A percentile compares a stretch with the other conserved stretches of the same genome.
These are phyloP conservation scores for Chlamydomonas reinhardtii DNA, from an alignment of 163 green algal genomes.

Conservation along the genomic window DNA sequence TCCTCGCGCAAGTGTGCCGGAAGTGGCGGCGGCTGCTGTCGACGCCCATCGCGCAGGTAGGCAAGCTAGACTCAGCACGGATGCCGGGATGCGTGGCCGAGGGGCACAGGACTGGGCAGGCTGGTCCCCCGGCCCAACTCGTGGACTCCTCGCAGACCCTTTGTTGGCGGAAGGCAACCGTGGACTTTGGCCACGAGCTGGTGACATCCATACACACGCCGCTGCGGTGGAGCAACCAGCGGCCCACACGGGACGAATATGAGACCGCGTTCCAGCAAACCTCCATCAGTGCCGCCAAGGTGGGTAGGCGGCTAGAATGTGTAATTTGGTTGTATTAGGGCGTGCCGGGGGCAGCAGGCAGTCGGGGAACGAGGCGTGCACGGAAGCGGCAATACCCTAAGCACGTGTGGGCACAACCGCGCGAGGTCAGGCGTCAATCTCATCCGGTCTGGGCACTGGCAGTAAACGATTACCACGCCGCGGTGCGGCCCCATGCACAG, in stretches of 20 bases:
- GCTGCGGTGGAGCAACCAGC: slow-evolving; percentile 67
- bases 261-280: slow-evolving; percentile 12
- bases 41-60: slow-evolving; percentile 50
- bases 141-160: not conserved
- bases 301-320: not conserved
- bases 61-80: not conserved
- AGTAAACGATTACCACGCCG: too few species aligned
- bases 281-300: slow-evolving; percentile 43
- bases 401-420: too few species aligned
- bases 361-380: too few species aligned
- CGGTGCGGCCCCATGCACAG: slow-evolving; percentile 32
- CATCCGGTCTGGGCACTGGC: too few species aligned
- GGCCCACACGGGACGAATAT: slow-evolving; percentile 69
- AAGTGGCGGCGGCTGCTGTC: slow-evolving; percentile 65
- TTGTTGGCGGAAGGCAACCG: slow-evolving; percentile 19
- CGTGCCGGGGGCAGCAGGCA: too few species aligned
- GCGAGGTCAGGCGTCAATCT: too few species aligned
- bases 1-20: slow-evolving; percentile 74
- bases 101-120: not conserved
- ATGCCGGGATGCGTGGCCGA: not conserved
- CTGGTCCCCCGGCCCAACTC: not conserved
- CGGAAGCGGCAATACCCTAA: too few species aligned
- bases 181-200: slow-evolving; percentile 80
- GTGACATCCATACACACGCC: slow-evolving; percentile 78
- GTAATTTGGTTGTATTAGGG: not conserved